These are phyloP conservation scores for Exserohilum turcica DNA, from an alignment of 2,329 filamentous ascomycete genomes.

Conservation along the genomic window DNA sequence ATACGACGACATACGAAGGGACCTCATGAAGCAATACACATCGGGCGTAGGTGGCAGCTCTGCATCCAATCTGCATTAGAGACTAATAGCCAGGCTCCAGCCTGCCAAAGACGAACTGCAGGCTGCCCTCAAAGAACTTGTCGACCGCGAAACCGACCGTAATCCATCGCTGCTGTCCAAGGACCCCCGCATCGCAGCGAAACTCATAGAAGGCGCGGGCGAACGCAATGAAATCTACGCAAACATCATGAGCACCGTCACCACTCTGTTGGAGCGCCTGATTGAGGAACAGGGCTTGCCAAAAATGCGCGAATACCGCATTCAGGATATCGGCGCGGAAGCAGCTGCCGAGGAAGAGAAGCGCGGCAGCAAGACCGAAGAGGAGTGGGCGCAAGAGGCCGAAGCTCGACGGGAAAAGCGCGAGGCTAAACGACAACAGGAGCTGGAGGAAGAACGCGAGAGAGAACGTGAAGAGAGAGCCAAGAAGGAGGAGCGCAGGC, in stretches of 20 bases:
- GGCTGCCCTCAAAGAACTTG: conserved; percentile 69
- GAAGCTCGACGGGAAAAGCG: conserved; percentile 64
- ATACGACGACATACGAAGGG: conserved; percentile 77
- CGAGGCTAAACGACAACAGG: conserved; percentile 65
- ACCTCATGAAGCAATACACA: conserved; percentile 76
- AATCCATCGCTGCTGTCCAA: conserved; percentile 74
- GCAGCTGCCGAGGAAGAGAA: conserved; percentile 67
- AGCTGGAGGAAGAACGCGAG: conserved; percentile 64
- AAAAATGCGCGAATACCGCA: conserved; percentile 70
- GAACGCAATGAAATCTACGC: conserved; percentile 78
- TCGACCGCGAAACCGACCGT: conserved; percentile 74
- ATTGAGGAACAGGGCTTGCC: conserved; percentile 67
- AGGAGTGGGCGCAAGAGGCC: conserved; percentile 72
- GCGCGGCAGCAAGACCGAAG: conserved; percentile 73
- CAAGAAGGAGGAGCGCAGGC: conserved; percentile 63
- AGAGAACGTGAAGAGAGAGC: conserved; percentile 57
- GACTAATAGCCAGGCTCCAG: conserved; percentile 48
- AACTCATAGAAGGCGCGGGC: conserved; percentile 77
- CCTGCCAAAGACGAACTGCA: conserved; percentile 72
- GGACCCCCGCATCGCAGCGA: conserved; percentile 73
- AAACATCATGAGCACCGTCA: conserved; percentile 69
- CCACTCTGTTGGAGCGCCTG: conserved; percentile 68
- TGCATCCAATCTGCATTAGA: conserved; percentile 31
- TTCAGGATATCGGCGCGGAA: conserved; percentile 71
- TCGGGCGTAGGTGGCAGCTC: conserved; percentile 61